Evolutionary conservation across 1,139 yeast genomes (phyloP), one percentile per base, ranked within the genome.

Genomic region (Geotrichum australiense): DNA sequence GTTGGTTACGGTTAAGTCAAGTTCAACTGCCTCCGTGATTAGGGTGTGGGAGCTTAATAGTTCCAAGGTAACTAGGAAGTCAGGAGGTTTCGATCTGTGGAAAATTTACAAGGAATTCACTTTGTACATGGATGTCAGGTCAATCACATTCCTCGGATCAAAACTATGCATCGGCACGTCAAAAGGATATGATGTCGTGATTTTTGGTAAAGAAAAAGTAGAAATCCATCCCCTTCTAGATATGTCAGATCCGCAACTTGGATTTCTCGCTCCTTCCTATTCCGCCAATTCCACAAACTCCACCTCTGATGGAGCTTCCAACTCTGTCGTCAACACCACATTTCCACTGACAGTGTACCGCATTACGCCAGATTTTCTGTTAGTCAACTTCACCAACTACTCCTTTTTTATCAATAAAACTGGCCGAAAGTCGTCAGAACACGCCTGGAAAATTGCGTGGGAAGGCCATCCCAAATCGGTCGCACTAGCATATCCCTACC

Each of bases 241-340:
- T 63, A 96, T 94, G 27, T 96, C 97, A 1, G 98, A 91, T 59
- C 93, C 97, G 0, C 85, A 96, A 24, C 69, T 91, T 44, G 98
- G 91, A 57, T 91, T 91, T 68, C 96, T 94, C 11, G 78, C 84
- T 29, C 26, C 12, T n/a, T 27, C 26, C 12, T 18, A 35, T 14
- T 11, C 21, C 16, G n/a, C n/a, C n/a, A n/a, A n/a, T n/a, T n/a
- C n/a, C n/a, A n/a, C n/a, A n/a, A 35, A 19, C n/a, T 35, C 39
- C 10, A 30, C 30, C 10, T 15, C n/a, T n/a, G 27, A 26, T 22
- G 24, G 27, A 11, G 18, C n/a, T 21, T 18, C 32, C 18, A 33
- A n/a, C 11, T 23, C 20, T 3, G 19, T 16, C 14, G 26, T 32
- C n/a, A 28, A 22, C n/a, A 83, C 84, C 50, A 76, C 81, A 49